Evolutionary conservation across 192 early-diverging fungal genomes (phyloP).

Genomic region (Rhizoclosmatium globosum): DNA sequence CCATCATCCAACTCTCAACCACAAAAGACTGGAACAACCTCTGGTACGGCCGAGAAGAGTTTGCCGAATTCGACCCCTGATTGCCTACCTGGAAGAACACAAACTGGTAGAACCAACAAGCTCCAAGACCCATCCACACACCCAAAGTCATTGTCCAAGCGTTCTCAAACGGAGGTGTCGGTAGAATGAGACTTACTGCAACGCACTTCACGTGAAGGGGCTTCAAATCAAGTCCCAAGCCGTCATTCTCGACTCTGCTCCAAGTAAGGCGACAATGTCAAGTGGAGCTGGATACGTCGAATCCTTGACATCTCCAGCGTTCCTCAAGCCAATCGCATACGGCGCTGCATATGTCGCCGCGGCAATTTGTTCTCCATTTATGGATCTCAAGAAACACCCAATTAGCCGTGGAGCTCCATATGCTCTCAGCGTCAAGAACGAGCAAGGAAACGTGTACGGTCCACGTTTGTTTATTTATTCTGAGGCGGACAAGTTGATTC

Average conservation of each 20-base stretch:
- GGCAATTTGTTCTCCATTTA: not conserved
- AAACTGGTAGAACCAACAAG: not conserved
- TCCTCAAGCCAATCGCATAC: not conserved
- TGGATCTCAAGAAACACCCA: constrained; percentile 5
- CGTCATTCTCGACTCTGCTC: constrained; percentile 9
- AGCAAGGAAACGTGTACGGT: constrained; percentile 14
- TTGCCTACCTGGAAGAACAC: constrained; percentile 4
- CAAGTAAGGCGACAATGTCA: not conserved
- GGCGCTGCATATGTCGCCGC: not conserved
- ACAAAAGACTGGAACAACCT: not conserved
- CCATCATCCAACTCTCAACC: not conserved
- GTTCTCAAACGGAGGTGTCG: constrained; percentile 21
- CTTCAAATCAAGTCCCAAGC: not conserved
- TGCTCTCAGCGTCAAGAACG: not conserved
- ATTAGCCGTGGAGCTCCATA: not conserved
- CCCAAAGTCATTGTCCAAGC: constrained; percentile 3
- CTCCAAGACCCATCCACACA: not conserved
- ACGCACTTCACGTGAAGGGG: not conserved
- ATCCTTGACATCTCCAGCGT: not conserved
- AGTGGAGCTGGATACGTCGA: not conserved
- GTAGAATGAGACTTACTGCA: not conserved
- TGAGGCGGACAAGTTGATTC: constrained; percentile 11
- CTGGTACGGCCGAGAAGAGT: not conserved
- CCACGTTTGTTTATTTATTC: constrained; percentile 18
- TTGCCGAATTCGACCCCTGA: not conserved